These are phyloP conservation scores for Anaeramoeba flamelloides DNA, from an alignment of 78 protist genomes.

Conservation along the genomic window DNA sequence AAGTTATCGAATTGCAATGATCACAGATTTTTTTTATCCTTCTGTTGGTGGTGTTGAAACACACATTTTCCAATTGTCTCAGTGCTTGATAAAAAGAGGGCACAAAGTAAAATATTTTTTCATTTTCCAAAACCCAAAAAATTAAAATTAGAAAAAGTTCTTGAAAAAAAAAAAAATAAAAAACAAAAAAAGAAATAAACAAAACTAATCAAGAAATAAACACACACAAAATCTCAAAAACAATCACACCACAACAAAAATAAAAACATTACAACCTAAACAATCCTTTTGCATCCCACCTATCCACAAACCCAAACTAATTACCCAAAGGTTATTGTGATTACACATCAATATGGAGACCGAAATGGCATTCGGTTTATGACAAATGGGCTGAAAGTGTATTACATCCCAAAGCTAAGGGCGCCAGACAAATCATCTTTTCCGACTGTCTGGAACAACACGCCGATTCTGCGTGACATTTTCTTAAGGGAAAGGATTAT, in stretches of 20 bases:
- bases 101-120: slow-evolving; percentile 43
- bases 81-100: slow-evolving; percentile 46
- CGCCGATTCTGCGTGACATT: slow-evolving; percentile 60
- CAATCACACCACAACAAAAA: no score
- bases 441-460: slow-evolving; percentile 50
- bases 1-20: slow-evolving; percentile 47
- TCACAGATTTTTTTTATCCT: slow-evolving; percentile 90
- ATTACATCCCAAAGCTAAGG: slow-evolving; percentile 49
- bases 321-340: slow-evolving; percentile 53
- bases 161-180: no score
- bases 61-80: slow-evolving; percentile 68
- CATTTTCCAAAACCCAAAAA: no score
- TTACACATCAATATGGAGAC: slow-evolving; percentile 60
- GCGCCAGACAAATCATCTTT: slow-evolving; percentile 18
- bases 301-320: no score
- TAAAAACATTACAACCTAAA: no score
- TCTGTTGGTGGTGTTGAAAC: slow-evolving; percentile 70
- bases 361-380: slow-evolving; percentile 70
- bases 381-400: slow-evolving; percentile 73
- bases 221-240: no score
- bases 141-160: no score
- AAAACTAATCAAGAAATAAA: no score
- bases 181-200: no score
- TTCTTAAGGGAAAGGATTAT: slow-evolving; percentile 59
- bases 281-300: no score